phyloP scores from a whole-genome alignment of 2,329 filamentous ascomycete species.

The Neurospora crassa region DNA sequence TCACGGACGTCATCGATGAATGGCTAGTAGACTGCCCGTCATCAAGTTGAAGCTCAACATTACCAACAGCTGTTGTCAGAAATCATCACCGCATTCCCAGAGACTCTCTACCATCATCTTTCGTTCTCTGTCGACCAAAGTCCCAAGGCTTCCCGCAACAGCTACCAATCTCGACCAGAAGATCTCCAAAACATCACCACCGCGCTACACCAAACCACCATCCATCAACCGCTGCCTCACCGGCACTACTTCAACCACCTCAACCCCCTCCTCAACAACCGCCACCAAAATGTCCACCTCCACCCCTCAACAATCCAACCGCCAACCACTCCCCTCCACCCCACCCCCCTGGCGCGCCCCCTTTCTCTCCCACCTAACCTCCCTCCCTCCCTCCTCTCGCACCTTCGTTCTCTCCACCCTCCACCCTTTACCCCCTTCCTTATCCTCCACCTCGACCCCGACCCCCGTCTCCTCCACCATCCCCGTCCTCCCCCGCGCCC shows the following conservation, averaged over 20 bases:
- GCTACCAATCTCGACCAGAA: background rate
- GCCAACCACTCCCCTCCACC: constrained; percentile 1
- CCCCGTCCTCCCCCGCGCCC: constrained; percentile 46
- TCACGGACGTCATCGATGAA: background rate
- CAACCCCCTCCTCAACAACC: background rate
- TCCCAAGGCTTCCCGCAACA: background rate
- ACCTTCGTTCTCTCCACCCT: constrained; percentile 43
- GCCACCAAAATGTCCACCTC: background rate
- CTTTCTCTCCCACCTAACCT: constrained; percentile 41
- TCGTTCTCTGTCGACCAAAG: background rate
- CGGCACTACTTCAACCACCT: background rate
- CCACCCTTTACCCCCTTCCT: constrained; percentile 24
- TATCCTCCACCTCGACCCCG: constrained; percentile 4
- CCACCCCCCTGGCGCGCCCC: constrained; percentile 43
- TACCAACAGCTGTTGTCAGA: background rate
- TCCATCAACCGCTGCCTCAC: background rate
- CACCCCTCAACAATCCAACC: background rate
- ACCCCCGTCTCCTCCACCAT: constrained; percentile 28
- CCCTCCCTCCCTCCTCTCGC: constrained; percentile 31
- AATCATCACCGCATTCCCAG: background rate
- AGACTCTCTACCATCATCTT: background rate
- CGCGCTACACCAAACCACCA: background rate
- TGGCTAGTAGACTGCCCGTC: background rate
- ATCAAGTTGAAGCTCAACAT: background rate
- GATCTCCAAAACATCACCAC: background rate